Evolutionary conservation across 768 basidiomycete species (phyloP), one percentile per base, ranked within the genome.

Genomic region (Neoboletus subvelutipes): DNA sequence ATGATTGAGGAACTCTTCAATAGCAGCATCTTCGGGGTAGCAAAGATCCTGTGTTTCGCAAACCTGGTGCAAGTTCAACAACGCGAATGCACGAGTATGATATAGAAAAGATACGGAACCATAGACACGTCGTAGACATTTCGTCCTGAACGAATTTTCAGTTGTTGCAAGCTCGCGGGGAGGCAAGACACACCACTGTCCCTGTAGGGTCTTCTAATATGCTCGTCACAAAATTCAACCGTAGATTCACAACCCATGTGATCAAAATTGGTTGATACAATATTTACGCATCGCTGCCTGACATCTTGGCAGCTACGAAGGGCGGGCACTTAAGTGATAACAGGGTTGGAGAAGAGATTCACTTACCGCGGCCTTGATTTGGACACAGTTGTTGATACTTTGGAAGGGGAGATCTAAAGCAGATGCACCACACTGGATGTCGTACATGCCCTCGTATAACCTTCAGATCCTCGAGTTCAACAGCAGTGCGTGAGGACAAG

Each of bases 261-360:
- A 67, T 94, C 89, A 60, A n/a, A 86, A 86, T 17, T 56, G 57
- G 54, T 90, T 80, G 31, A 90, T 77, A 59, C 90, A 93, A 45
- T 75, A 75, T 42, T 76, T 69, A n/a, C 77, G 71, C 67, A 88
- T 77, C 37, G 77, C 77, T 57, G 76, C 77, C 61, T 84, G 73
- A 68, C 91, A 94, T 46, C 84, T 82, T 22, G 88, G 85, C 22
- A 91, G 76, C 86, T 88, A 56, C n/a, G 28, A 50, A 20, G 17
- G 15, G 48, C 10, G 36, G 40, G 28, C 18, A 26, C 3, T 34
- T 45, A 57, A 49, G 31, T 51, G 33, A 40, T 3, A 58, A 55
- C 36, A 53, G 37, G 28, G 33, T 29, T 15, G 5, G 18, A 51
- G 13, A 43, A 41, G 6, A 42, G 24, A 54, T 41, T 18, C 7